A percentile compares a stretch with the other conserved stretches of the same genome.
phyloP scores from a whole-genome alignment of 169 alveolate species.

The Perkinsus olseni region DNA sequence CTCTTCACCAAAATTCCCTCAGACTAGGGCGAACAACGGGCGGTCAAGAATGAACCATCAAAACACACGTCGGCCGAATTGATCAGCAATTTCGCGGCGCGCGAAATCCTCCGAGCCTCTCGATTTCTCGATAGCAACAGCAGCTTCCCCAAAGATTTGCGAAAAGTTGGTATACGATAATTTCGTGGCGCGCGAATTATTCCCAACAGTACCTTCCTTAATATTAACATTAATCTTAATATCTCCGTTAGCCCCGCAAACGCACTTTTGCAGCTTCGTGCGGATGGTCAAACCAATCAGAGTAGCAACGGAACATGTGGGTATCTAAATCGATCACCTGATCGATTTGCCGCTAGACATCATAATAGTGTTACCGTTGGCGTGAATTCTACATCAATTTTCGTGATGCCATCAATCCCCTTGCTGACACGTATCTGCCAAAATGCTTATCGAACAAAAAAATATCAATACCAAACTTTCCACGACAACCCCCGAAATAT shows the following conservation, averaged over 20 bases:
- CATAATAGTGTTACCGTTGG: slow-evolving; percentile 59
- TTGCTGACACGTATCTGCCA: neutral
- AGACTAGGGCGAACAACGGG: too few species aligned
- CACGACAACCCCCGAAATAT: neutral
- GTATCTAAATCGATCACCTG: slow-evolving; percentile 7
- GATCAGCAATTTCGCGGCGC: too few species aligned
- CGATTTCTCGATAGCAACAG: too few species aligned
- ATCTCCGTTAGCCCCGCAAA: slow-evolving; percentile 28
- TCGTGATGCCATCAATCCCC: slow-evolving; percentile 7
- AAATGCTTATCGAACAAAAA: too few species aligned
- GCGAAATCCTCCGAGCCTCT: too few species aligned
- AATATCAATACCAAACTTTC: neutral
- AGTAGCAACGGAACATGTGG: slow-evolving; percentile 61
- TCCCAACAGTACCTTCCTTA: neutral
- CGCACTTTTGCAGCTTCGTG: slow-evolving; percentile 54
- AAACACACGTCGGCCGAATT: too few species aligned
- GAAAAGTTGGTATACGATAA: neutral
- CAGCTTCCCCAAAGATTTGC: neutral
- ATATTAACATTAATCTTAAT: neutral
- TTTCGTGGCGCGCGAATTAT: neutral
- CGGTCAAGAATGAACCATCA: too few species aligned
- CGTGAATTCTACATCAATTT: slow-evolving; percentile 47
- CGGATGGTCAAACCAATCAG: slow-evolving; percentile 65
- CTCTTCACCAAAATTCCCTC: too few species aligned
- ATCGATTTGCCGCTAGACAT: neutral